A percentile compares a stretch with the other conserved stretches of the same genome.
Conservation (phyloP, 768 basidiomycete species). For the Leccinum imitatum region DNA sequence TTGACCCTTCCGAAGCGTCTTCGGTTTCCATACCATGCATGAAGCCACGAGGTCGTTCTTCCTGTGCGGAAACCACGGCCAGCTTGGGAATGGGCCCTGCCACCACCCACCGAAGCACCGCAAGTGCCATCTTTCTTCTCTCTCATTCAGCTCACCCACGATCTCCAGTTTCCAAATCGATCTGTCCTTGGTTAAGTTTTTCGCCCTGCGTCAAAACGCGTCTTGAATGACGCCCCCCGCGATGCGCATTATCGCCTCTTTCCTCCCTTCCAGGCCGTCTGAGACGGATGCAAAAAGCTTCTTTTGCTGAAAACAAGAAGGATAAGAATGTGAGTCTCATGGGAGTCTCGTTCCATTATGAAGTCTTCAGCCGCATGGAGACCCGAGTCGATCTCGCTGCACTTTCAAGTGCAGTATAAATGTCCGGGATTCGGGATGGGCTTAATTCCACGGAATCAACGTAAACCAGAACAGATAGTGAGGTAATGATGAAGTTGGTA, state of each 20-base stretch:
- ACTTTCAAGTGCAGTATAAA: slow-evolving; percentile 2
- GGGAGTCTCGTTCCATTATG: background rate
- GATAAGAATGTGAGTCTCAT: background rate
- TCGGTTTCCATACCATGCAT: slow-evolving; percentile 3
- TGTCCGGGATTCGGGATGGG: slow-evolving; percentile 1
- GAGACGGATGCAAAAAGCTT: background rate
- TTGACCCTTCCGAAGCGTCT: slow-evolving; percentile 12
- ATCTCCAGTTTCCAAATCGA: slow-evolving; percentile 12
- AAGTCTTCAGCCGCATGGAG: background rate
- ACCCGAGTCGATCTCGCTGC: slow-evolving; percentile 28
- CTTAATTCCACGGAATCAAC: slow-evolving; percentile 30
- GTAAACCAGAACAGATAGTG: slow-evolving; percentile 26
- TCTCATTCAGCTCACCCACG: slow-evolving; percentile 3
- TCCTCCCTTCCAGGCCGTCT: background rate
- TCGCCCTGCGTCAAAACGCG: background rate
- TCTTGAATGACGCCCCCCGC: background rate
- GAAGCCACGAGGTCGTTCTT: slow-evolving; percentile 22
- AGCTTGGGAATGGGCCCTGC: slow-evolving; percentile 13
- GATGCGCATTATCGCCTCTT: slow-evolving; percentile 26
- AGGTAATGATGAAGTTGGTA: slow-evolving; percentile 33
- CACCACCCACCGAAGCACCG: slow-evolving; percentile 15
- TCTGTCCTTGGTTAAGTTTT: slow-evolving; percentile 7
- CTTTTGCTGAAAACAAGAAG: background rate
- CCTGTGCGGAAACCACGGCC: slow-evolving; percentile 12
- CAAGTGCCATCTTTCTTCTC: background rate